These are phyloP conservation scores for Rhodosporidiobolus sp. DNA, from an alignment of 768 basidiomycete species.

Conservation along the genomic window DNA sequence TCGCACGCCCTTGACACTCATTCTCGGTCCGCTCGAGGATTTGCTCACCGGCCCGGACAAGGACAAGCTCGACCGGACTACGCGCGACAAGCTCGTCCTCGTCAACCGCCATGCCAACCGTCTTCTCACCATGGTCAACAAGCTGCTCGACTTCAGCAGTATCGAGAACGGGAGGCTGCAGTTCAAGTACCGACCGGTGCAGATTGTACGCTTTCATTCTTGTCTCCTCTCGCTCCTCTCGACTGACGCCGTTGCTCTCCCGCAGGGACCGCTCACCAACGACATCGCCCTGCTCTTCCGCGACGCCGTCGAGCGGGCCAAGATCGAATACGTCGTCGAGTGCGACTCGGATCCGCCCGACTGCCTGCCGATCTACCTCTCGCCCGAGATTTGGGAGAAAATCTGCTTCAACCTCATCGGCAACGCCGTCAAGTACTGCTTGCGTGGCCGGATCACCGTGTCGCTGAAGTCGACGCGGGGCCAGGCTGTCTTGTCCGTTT, in stretches of 20 bases:
- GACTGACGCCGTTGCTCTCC: too few species aligned
- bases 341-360: constrained; percentile 35
- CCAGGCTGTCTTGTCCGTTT: constrained; percentile 19
- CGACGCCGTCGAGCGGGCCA: constrained; percentile 28
- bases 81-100: constrained; percentile 21
- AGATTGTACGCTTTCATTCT: background rate
- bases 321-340: constrained; percentile 24
- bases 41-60: constrained; percentile 18
- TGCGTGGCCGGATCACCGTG: constrained; percentile 19
- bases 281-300: constrained; percentile 36
- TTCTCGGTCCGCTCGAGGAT: constrained; percentile 36
- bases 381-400: constrained; percentile 33
- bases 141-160: constrained; percentile 31
- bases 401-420: constrained; percentile 22
- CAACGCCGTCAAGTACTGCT: constrained; percentile 36
- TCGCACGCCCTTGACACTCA: constrained; percentile 34
- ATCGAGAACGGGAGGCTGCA: constrained; percentile 34
- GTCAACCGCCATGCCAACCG: constrained; percentile 33
- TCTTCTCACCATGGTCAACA: constrained; percentile 39
- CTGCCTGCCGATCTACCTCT: constrained; percentile 18
- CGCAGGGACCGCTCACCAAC: constrained; percentile 19
- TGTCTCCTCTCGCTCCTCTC: background rate
- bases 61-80: background rate
- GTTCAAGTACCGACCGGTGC: constrained; percentile 20
- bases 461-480: constrained; percentile 18